phyloP scores from a whole-genome alignment of 176 grass and related monocot species.

The Olyra latifolia region DNA sequence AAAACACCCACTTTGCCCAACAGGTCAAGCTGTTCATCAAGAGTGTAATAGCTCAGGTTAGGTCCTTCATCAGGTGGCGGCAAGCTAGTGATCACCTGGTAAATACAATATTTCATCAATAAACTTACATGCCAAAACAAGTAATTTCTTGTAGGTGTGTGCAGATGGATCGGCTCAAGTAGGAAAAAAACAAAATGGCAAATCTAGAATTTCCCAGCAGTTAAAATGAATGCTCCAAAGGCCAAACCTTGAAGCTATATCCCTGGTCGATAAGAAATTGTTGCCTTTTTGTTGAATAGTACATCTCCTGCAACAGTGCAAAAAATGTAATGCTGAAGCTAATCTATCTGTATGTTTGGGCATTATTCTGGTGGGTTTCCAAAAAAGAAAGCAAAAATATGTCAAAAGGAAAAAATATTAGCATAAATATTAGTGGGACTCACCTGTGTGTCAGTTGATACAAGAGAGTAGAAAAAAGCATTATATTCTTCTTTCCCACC shows the following conservation, averaged over 20 bases:
- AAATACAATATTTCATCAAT: conserved; percentile 30
- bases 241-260: conserved; percentile 94
- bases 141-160: background rate
- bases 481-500: conserved; percentile 99
- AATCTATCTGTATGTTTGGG: background rate
- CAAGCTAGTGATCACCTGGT: conserved; percentile 87
- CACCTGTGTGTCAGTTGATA: conserved; percentile 99
- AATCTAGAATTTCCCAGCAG: background rate
- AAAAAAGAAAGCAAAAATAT: conserved; percentile 1
- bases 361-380: background rate
- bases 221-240: background rate
- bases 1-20: conserved; percentile 61
- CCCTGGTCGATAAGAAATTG: conserved; percentile 98
- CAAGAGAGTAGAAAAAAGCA: conserved; percentile 98
- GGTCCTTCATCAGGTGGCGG: conserved; percentile 72
- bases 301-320: conserved; percentile 75
- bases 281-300: conserved; percentile 98
- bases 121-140: background rate
- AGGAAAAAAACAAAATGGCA: background rate
- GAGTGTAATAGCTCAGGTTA: conserved; percentile 66
- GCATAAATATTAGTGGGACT: background rate
- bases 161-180: background rate
- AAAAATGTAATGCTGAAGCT: conserved; percentile 18
- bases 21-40: conserved; percentile 86
- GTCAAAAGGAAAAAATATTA: background rate